phyloP scores from a whole-genome alignment of 148 eudicot genomes.

The Polygonum aviculare region DNA sequence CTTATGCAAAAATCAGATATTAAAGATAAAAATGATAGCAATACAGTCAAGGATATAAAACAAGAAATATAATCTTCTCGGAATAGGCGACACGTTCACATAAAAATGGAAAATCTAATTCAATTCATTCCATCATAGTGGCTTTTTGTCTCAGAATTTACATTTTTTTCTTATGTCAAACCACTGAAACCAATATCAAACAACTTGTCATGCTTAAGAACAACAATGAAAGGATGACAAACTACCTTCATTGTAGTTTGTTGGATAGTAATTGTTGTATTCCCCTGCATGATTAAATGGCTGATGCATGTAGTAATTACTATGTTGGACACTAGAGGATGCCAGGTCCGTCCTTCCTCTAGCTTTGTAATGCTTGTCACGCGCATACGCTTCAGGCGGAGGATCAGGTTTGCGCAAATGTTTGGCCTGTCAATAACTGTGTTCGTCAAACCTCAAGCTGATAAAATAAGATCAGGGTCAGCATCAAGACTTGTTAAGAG shows the following conservation, averaged over 20 bases:
- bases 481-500: background rate
- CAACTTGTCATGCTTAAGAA: background rate
- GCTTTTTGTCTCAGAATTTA: background rate
- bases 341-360: constrained; percentile 17
- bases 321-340: constrained; percentile 15
- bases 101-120: background rate
- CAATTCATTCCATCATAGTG: background rate
- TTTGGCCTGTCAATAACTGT: constrained; percentile 48
- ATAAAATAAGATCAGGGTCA: background rate
- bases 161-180: background rate
- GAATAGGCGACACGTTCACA: background rate
- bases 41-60: background rate
- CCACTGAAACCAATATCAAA: background rate
- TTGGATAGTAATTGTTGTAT: background rate
- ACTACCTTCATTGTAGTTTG: background rate
- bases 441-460: constrained; percentile 53
- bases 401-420: constrained; percentile 31
- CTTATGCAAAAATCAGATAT: background rate
- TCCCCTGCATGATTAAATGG: background rate
- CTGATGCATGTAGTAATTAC: constrained; percentile 18
- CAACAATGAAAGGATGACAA: background rate
- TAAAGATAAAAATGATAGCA: background rate
- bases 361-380: constrained; percentile 37
- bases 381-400: constrained; percentile 22
- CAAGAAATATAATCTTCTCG: background rate